Conservation (phyloP, 495 filamentous ascomycete species). For the Achaetomiella virescens region DNA sequence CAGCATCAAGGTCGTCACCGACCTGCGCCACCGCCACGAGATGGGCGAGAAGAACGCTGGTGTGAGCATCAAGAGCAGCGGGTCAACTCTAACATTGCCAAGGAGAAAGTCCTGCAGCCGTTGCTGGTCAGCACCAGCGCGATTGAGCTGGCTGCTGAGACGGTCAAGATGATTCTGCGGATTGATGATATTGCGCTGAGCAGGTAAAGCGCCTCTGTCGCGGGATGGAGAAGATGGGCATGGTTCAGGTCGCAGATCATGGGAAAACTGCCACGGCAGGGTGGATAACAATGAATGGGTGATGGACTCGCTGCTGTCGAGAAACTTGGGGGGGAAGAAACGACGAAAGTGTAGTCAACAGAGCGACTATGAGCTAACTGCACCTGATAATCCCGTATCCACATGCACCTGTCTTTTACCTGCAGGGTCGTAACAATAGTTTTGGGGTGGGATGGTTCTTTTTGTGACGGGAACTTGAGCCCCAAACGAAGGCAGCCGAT, state of each 20-base stretch:
- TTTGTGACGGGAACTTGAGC: no score
- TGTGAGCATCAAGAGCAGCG: constrained; percentile 93
- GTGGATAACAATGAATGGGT: not conserved
- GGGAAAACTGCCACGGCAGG: not conserved
- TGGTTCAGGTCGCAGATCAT: not conserved
- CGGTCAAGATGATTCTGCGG: constrained; percentile 95
- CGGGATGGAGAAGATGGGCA: not conserved
- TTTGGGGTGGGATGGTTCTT: no score
- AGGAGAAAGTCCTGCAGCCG: constrained; percentile 96
- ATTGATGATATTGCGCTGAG: constrained; percentile 84
- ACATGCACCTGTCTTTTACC: no score
- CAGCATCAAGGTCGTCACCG: constrained; percentile 98
- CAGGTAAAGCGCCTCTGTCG: constrained; percentile 21
- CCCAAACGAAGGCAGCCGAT: no score
- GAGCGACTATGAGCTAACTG: no score
- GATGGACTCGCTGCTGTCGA: constrained; percentile 1
- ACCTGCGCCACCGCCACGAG: constrained; percentile 86
- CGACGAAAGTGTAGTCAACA: no score
- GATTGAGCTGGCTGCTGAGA: constrained; percentile 93
- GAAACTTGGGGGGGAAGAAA: not conserved
- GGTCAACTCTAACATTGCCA: constrained; percentile 92
- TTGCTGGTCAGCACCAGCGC: constrained; percentile 94
- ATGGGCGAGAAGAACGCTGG: constrained; percentile 92
- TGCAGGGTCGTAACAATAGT: no score
- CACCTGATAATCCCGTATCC: no score